Conservation (phyloP, 2,329 filamentous ascomycete genomes). For the Trichoderma sp. region DNA sequence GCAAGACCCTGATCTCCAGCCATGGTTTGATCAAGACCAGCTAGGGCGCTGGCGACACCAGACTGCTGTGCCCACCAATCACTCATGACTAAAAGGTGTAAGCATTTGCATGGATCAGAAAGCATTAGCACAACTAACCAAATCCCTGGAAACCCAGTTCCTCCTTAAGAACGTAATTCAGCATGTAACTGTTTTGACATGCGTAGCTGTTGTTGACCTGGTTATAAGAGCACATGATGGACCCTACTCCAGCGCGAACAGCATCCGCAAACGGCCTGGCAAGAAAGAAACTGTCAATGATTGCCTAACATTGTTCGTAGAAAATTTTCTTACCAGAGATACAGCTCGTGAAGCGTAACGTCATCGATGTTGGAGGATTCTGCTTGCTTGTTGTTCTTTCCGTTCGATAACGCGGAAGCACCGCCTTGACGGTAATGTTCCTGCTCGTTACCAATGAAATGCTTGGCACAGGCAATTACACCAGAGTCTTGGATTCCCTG, state of each 20-base stretch:
- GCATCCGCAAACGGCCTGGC: slow-evolving; percentile 67
- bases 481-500: slow-evolving; percentile 78
- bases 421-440: not conserved
- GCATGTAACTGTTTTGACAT: slow-evolving; percentile 69
- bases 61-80: slow-evolving; percentile 71
- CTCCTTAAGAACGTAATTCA: slow-evolving; percentile 68
- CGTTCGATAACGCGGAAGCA: slow-evolving; percentile 53
- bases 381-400: slow-evolving; percentile 54
- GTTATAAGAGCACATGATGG: slow-evolving; percentile 70
- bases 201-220: slow-evolving; percentile 71
- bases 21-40: slow-evolving; percentile 72
- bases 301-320: slow-evolving; percentile 57
- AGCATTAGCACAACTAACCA: slow-evolving; percentile 54
- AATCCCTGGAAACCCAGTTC: slow-evolving; percentile 55
- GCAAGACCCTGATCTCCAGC: slow-evolving; percentile 45
- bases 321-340: slow-evolving; percentile 60
- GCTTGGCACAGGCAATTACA: slow-evolving; percentile 31
- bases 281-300: not conserved
- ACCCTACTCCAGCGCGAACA: slow-evolving; percentile 56
- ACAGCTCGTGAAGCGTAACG: slow-evolving; percentile 56
- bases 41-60: slow-evolving; percentile 55
- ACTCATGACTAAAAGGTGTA: slow-evolving; percentile 49
- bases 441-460: not conserved
- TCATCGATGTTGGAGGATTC: slow-evolving; percentile 50
- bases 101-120: not conserved